phyloP scores from a whole-genome alignment of 192 early-diverging fungal genomes.

The Coemansia sp. region DNA sequence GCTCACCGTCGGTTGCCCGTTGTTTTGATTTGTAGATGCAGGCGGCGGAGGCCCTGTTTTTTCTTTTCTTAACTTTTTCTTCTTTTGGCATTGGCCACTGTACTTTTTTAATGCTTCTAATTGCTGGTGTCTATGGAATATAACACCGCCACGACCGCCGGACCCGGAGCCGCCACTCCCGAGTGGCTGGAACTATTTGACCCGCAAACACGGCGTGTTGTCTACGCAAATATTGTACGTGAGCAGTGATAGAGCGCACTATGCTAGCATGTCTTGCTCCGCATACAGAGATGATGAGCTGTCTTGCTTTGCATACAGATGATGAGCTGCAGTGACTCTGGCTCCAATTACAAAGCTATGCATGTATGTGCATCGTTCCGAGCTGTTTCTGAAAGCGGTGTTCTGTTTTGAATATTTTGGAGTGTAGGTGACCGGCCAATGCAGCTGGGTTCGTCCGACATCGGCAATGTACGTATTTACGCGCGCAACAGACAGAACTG shows the following conservation, averaged over 20 bases:
- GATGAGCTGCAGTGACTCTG: neutral
- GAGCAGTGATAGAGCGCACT: neutral
- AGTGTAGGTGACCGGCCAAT: conserved; percentile 76
- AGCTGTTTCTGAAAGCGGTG: conserved; percentile 1
- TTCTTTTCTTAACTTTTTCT: neutral
- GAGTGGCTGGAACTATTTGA: conserved; percentile 73
- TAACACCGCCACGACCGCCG: conserved; percentile 19
- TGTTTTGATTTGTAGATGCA: neutral
- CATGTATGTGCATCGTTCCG: neutral
- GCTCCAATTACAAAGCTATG: neutral
- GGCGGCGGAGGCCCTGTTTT: neutral
- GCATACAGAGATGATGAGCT: too few species aligned
- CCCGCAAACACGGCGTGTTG: conserved; percentile 61
- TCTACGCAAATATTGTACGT: conserved; percentile 71
- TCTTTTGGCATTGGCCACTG: neutral
- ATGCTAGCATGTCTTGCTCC: neutral
- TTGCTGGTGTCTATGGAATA: conserved; percentile 14
- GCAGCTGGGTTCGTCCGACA: conserved; percentile 56
- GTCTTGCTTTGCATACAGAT: too few species aligned
- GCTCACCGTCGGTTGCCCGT: neutral
- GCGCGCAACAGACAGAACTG: too few species aligned
- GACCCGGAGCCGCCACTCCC: conserved; percentile 14
- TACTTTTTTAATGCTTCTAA: conserved; percentile 16
- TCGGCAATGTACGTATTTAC: conserved; percentile 42
- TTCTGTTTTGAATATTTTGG: neutral